A percentile compares a stretch with the other conserved stretches of the same genome.
These are phyloP conservation scores for Exutisphaerella laricina DNA, from an alignment of 2,329 filamentous ascomycete species.

Conservation along the genomic window DNA sequence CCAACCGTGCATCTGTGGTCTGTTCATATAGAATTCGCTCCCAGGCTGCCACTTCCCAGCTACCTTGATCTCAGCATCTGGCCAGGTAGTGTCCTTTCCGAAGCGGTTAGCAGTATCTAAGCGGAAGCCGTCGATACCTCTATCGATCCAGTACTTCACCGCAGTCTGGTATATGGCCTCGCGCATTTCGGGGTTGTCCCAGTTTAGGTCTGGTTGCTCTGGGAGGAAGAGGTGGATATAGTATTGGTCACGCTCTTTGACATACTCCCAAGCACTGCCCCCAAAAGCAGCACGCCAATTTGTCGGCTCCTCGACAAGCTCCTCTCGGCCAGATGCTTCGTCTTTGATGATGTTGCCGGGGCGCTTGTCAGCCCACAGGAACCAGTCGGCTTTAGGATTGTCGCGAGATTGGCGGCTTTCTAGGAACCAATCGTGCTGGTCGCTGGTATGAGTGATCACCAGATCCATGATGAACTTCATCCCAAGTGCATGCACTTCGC, in stretches of 20 bases:
- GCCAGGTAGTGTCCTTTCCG: conserved; percentile 24
- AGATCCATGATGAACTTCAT: conserved; percentile 71
- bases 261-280: conserved; percentile 62
- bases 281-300: conserved; percentile 65
- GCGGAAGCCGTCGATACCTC: conserved; percentile 53
- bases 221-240: conserved; percentile 71
- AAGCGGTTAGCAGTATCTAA: conserved; percentile 27
- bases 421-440: conserved; percentile 55
- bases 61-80: conserved; percentile 19
- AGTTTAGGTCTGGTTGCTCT: conserved; percentile 80
- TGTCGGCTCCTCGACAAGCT: conserved; percentile 57
- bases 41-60: conserved; percentile 22
- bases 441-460: conserved; percentile 72
- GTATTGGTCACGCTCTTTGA: conserved; percentile 66
- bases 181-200: conserved; percentile 65
- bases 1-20: conserved; percentile 44
- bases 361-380: conserved; percentile 52
- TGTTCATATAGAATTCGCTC: conserved; percentile 27
- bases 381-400: conserved; percentile 52
- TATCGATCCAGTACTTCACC: conserved; percentile 64
- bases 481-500: conserved; percentile 54
- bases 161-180: conserved; percentile 61
- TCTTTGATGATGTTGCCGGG: conserved; percentile 14
- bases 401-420: conserved; percentile 48
- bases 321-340: neutral